These are phyloP conservation scores for Porosira glacialis DNA, from an alignment of 352 stramenopile species.

Conservation along the genomic window DNA sequence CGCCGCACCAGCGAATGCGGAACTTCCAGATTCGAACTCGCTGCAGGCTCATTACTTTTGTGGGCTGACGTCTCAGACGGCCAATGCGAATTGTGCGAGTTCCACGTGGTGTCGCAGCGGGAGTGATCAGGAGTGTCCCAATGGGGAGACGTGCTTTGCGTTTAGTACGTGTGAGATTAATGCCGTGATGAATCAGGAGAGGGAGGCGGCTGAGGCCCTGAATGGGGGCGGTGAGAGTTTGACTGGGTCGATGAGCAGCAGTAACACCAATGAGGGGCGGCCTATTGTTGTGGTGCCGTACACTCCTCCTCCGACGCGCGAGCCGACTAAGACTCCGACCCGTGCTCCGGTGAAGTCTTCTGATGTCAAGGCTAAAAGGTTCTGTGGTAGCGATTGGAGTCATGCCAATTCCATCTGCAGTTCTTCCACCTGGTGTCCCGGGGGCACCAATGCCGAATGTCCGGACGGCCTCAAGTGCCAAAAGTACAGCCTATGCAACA, in stretches of 20 bases:
- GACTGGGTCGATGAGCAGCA: no score
- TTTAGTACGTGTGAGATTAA: constrained; percentile 50
- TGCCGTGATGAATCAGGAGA: constrained; percentile 44
- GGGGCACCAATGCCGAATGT: constrained; percentile 38
- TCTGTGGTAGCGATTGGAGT: constrained; percentile 39
- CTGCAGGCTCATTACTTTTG: constrained; percentile 40
- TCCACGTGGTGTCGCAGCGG: constrained; percentile 44
- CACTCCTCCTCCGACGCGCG: not conserved
- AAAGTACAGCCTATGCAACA: constrained; percentile 45
- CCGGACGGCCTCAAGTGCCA: constrained; percentile 32
- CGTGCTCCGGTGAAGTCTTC: not conserved
- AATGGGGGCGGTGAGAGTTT: no score
- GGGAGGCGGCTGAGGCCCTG: no score
- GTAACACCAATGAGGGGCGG: not conserved
- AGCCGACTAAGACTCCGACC: constrained; percentile 20
- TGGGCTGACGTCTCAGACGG: constrained; percentile 37
- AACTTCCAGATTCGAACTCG: constrained; percentile 38
- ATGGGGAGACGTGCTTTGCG: constrained; percentile 55
- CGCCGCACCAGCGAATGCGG: constrained; percentile 1
- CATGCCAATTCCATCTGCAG: constrained; percentile 37
- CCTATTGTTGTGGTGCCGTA: not conserved
- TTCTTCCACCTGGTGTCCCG: constrained; percentile 33
- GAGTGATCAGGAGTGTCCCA: constrained; percentile 52
- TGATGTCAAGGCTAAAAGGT: constrained; percentile 31
- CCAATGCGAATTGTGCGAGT: constrained; percentile 13